Conservation (phyloP, 164 flowering plant species). For the Umbellularia californica region DNA sequence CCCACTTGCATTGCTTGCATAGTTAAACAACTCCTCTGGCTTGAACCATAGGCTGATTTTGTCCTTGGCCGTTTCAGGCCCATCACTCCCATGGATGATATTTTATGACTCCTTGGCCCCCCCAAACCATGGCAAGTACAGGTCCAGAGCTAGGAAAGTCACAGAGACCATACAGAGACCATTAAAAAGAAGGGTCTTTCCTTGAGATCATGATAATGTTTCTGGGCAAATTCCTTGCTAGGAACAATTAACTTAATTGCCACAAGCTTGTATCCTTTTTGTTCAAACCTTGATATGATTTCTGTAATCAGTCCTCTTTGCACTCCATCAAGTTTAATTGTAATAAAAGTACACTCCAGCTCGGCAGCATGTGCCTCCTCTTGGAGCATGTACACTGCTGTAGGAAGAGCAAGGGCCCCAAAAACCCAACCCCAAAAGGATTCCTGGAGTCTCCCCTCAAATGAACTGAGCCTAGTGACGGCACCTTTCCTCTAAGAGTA, state of each 20-base stretch:
- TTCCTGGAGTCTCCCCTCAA: slow-evolving; percentile 39
- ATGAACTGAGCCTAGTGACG: slow-evolving; percentile 40
- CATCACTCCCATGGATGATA: slow-evolving; percentile 96
- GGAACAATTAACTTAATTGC: too few species aligned
- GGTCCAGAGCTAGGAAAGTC: too few species aligned
- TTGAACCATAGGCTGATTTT: slow-evolving; percentile 88
- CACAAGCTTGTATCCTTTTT: too few species aligned
- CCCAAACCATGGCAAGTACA: too few species aligned
- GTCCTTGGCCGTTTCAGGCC: slow-evolving; percentile 90
- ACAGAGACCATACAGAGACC: too few species aligned
- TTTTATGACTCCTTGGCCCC: slow-evolving; percentile 17
- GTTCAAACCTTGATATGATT: too few species aligned
- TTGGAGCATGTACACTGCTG: slow-evolving; percentile 89
- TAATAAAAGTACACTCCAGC: slow-evolving; percentile 95
- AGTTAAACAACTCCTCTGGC: slow-evolving; percentile 74
- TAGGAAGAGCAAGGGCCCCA: slow-evolving; percentile 70
- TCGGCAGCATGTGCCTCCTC: slow-evolving; percentile 92
- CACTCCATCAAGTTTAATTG: slow-evolving; percentile 18
- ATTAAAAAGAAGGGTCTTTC: too few species aligned
- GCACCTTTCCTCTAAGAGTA: slow-evolving; percentile 31
- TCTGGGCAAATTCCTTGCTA: too few species aligned
- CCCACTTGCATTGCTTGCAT: slow-evolving; percentile 82
- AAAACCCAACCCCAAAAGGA: slow-evolving; percentile 61
- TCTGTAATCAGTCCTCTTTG: too few species aligned
- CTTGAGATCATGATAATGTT: too few species aligned